Evolutionary conservation across 2,329 filamentous ascomycete species (phyloP).

Genomic region (Hymenoscyphus linearis): DNA sequence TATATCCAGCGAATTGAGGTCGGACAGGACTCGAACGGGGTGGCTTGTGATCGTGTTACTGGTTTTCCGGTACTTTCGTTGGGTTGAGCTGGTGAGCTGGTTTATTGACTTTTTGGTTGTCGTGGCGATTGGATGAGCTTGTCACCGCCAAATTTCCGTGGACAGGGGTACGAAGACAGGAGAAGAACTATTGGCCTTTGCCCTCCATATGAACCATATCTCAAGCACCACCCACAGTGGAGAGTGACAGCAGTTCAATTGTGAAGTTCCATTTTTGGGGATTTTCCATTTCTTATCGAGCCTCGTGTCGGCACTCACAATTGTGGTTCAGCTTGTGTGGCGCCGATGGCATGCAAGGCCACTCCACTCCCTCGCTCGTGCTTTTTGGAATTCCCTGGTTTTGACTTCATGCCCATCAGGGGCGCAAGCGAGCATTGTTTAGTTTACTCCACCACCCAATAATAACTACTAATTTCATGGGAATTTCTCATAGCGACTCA

Average conservation of each 20-base stretch:
- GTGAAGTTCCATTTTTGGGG: neutral
- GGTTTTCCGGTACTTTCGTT: conserved; percentile 3
- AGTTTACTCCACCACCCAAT: too few species aligned
- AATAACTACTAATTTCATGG: too few species aligned
- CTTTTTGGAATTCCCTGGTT: too few species aligned
- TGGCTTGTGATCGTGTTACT: neutral
- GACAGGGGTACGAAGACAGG: neutral
- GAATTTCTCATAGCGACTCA: too few species aligned
- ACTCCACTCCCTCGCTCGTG: too few species aligned
- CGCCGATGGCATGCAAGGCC: too few species aligned
- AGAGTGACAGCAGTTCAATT: neutral
- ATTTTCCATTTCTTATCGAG: neutral
- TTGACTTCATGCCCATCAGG: too few species aligned
- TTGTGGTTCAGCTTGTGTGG: too few species aligned
- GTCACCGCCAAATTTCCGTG: neutral
- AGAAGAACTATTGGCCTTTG: neutral
- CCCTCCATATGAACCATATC: neutral
- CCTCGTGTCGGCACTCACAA: neutral
- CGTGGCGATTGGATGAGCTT: neutral
- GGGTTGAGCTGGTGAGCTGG: neutral
- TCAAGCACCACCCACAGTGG: neutral
- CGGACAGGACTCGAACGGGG: conserved; percentile 6
- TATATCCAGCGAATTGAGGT: conserved; percentile 5
- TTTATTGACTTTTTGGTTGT: neutral
- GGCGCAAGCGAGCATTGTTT: too few species aligned